phyloP scores from a whole-genome alignment of 1,139 yeast species.

The Blastobotrys persicus region DNA sequence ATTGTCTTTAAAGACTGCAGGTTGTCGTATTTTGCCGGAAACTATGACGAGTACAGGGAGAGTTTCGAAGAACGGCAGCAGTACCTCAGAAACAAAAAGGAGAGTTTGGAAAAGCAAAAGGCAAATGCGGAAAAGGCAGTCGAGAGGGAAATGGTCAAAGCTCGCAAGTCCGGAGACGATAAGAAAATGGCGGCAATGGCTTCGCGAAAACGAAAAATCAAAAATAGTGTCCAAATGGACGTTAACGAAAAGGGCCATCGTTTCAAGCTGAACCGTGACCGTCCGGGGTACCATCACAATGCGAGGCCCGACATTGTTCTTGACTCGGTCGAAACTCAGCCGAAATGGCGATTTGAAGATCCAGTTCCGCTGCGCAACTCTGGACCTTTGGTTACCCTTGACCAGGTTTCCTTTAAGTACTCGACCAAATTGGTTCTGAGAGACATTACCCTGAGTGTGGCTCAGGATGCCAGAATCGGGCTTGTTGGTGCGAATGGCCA shows the following conservation, averaged over 20 bases:
- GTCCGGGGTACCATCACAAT: constrained; percentile 11
- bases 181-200: constrained; percentile 14
- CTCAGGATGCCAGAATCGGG: constrained; percentile 45
- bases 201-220: constrained; percentile 12
- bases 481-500: constrained; percentile 98
- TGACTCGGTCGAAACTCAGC: constrained; percentile 9
- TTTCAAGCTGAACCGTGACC: constrained; percentile 13
- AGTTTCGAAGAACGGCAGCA: constrained; percentile 10
- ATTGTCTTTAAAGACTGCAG: constrained; percentile 35
- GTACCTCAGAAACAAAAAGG: constrained; percentile 8
- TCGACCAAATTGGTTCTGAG: not conserved
- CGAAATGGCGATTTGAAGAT: constrained; percentile 11
- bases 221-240: constrained; percentile 10
- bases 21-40: constrained; percentile 13
- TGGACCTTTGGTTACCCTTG: not conserved
- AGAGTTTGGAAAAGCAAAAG: constrained; percentile 9
- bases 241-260: constrained; percentile 13
- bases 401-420: constrained; percentile 9
- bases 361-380: constrained; percentile 10
- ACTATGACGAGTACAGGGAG: constrained; percentile 13
- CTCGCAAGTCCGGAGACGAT: constrained; percentile 13
- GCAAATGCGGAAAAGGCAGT: constrained; percentile 8
- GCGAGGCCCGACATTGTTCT: constrained; percentile 8
- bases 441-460: constrained; percentile 9
- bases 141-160: constrained; percentile 13